Base-by-base conservation (phyloP, 805 yeast genomes). In the Zygotorulaspora chibaensis region DNA sequence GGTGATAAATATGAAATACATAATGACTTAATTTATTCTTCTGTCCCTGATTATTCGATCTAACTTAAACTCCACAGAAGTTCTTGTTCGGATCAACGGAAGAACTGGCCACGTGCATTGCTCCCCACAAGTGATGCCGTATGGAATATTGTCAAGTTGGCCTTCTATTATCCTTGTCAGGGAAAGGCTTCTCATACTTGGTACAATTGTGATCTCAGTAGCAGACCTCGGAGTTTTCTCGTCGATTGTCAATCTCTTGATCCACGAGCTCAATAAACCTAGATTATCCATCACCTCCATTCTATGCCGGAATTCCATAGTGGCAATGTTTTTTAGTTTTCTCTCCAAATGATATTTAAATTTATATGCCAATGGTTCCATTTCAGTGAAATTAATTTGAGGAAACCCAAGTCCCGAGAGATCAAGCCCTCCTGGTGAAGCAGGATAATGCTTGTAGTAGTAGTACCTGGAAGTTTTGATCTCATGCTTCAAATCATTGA, bases 71-170 rank as follows among this genome's bases (percentile, higher is more conserved):
- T 91, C 99, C 43, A 91, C 84, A 1, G 90, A 81, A 57, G 96
- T 87, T 38, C 99, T 72, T 1, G 96, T 84, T 80, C 89, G 83
- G 26, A 93, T 71, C 30, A 89, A 70, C 0, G 96, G 87, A 50
- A 87, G 72, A 42, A 87, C 77, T 1, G 96, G 95, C 98, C 98
- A 93, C 1, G 89, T 88, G 36, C 96, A 84, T 52, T 84, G 73
- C 63, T 91, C 97, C 4, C 99, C 99, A 27, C 90, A 87, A 42
- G 77, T 70, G 11, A 89, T 80, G 95, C 97, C 91, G 60, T 88
- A 87, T 4, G 88, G 84, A 17, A 89, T 83, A 62, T 87, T 89
- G 47, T 80, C 84, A 59, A 83, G 75, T 56, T 83, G 83, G 2
- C 86, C 83, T 59, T 88, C 96, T 57, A 88, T 77, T 0, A 89